Conservation (phyloP, 768 basidiomycete species). For the Brasilioporus rufonigricans region DNA sequence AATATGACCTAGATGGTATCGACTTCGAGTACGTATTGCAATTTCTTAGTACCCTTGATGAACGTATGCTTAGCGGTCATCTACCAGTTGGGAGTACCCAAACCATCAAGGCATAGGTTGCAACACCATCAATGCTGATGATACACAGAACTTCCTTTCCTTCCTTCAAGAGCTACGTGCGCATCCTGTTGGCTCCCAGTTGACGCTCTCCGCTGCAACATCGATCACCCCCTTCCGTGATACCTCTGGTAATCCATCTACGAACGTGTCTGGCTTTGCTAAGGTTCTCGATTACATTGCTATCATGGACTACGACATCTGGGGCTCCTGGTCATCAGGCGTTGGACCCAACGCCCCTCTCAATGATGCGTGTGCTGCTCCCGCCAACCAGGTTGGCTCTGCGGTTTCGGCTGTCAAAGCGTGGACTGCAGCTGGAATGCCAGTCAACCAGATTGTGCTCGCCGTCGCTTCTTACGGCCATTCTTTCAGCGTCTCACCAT, state of each 20-base stretch:
- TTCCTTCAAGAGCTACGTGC: background rate
- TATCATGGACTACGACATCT: constrained; percentile 67
- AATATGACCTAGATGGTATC: background rate
- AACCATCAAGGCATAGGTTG: background rate
- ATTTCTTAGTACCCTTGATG: background rate
- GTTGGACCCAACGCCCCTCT: constrained; percentile 83
- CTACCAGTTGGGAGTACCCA: background rate
- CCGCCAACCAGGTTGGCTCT: constrained; percentile 63
- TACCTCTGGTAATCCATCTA: constrained; percentile 54
- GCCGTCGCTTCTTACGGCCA: constrained; percentile 84
- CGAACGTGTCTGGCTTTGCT: constrained; percentile 71
- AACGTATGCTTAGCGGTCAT: background rate
- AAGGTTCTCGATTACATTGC: constrained; percentile 63
- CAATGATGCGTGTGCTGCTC: constrained; percentile 66
- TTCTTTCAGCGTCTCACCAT: constrained; percentile 49
- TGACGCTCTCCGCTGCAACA: background rate
- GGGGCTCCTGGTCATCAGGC: constrained; percentile 48
- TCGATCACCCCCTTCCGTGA: constrained; percentile 53
- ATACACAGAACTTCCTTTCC: background rate
- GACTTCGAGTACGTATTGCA: background rate
- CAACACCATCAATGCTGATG: background rate
- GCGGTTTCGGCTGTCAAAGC: constrained; percentile 66
- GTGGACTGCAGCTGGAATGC: constrained; percentile 80
- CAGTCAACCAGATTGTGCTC: constrained; percentile 64
- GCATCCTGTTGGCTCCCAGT: background rate